Evolutionary conservation across 2,329 filamentous ascomycete species (phyloP).

Genomic region (Thelonectria blattea): DNA sequence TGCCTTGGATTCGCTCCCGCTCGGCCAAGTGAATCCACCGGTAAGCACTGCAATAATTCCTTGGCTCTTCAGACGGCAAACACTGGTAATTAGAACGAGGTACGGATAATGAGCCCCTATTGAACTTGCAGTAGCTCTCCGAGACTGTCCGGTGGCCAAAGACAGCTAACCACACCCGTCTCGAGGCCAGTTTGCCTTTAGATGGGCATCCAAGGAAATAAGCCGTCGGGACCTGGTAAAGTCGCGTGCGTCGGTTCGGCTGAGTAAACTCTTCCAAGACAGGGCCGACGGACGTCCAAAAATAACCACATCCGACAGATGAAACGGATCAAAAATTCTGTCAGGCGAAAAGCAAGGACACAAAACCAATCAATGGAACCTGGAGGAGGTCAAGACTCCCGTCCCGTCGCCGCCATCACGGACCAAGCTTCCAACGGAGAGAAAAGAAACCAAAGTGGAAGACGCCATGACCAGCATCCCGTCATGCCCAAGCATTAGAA

Average conservation of each 20-base stretch:
- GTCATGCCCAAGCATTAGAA: conserved; percentile 34
- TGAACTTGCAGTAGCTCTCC: not conserved
- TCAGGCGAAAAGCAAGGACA: conserved; percentile 3
- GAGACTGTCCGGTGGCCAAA: not conserved
- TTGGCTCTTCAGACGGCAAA: not conserved
- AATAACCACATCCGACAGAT: not conserved
- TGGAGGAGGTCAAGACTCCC: not conserved
- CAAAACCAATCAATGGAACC: not conserved
- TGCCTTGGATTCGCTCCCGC: conserved; percentile 15
- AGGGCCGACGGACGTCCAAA: not conserved
- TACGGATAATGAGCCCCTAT: conserved; percentile 5
- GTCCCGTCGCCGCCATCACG: conserved; percentile 14
- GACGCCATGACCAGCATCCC: conserved; percentile 29
- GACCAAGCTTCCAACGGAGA: conserved; percentile 11
- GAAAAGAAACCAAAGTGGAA: conserved; percentile 2
- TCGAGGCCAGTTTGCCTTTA: not conserved
- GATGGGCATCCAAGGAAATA: not conserved
- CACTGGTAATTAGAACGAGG: not conserved
- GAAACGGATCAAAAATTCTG: conserved; percentile 7
- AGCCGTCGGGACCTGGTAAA: not conserved
- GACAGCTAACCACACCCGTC: not conserved
- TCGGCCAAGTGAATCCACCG: conserved; percentile 2
- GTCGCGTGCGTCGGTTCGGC: not conserved
- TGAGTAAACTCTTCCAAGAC: not conserved
- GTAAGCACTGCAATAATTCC: conserved; percentile 6